Evolutionary conservation across 768 basidiomycete species (phyloP).

Genomic region (Trichaptum fuscoviolaceum): DNA sequence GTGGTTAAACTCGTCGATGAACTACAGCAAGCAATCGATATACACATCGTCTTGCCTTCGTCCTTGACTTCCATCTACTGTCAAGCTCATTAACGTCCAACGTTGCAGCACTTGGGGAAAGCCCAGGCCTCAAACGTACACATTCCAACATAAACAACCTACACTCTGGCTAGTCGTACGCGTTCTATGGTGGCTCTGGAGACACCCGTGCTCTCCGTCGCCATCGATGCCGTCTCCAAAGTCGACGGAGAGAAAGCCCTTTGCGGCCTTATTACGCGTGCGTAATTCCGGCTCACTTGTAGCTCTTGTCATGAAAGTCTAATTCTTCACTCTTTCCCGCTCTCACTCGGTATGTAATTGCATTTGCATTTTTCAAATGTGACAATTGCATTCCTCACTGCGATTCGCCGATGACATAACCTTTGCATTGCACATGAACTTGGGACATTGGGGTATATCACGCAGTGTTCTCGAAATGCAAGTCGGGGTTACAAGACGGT

Average conservation of each 20-base stretch:
- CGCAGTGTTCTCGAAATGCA: conserved; percentile 81
- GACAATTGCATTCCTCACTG: neutral
- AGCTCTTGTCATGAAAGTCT: conserved; percentile 6
- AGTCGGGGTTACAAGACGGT: conserved; percentile 75
- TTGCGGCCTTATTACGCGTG: conserved; percentile 64
- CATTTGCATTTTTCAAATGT: conserved; percentile 4
- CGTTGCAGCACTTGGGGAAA: neutral
- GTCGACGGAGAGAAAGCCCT: conserved; percentile 67
- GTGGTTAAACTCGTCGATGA: neutral
- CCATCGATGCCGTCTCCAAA: conserved; percentile 59
- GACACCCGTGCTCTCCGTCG: conserved; percentile 58
- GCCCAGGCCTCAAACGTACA: neutral
- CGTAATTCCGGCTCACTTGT: conserved; percentile 19
- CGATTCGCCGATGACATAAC: neutral
- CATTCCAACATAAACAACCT: neutral
- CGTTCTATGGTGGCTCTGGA: neutral
- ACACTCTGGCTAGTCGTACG: neutral
- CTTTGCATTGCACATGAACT: neutral
- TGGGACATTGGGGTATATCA: neutral
- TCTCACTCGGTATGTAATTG: conserved; percentile 10
- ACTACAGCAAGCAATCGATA: neutral
- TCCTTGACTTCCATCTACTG: neutral
- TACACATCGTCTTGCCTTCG: neutral
- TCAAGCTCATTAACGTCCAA: neutral
- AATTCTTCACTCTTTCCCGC: conserved; percentile 8